These are phyloP conservation scores for Auxenochlorella pyrenoidosa DNA, from an alignment of 139 green algal genomes.

Conservation along the genomic window DNA sequence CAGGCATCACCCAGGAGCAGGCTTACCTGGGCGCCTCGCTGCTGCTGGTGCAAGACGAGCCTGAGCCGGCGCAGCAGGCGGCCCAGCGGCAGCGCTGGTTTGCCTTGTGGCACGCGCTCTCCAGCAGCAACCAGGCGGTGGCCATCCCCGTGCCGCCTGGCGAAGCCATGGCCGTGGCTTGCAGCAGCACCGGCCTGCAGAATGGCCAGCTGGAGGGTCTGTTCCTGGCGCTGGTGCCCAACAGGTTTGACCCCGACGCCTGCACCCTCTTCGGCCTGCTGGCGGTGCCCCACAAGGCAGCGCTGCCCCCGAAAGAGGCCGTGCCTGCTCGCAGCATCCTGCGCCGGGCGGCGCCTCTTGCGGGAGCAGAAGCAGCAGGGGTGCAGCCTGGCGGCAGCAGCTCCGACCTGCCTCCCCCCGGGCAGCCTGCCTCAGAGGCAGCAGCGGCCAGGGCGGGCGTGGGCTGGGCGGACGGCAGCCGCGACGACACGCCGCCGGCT, in stretches of 20 bases:
- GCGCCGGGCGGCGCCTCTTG: neutral
- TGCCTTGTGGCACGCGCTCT: neutral
- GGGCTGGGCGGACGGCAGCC: neutral
- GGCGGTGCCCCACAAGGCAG: neutral
- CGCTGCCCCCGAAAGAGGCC: neutral
- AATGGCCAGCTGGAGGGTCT: neutral
- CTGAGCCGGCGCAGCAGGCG: neutral
- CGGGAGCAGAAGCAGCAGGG: neutral
- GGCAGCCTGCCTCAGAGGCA: neutral
- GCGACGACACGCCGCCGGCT: neutral
- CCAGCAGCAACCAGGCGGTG: neutral
- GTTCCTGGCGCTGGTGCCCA: conserved; percentile 14
- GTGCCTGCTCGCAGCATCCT: neutral
- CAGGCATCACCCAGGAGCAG: neutral
- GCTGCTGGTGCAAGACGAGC: neutral
- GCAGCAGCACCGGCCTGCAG: neutral
- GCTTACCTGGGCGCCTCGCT: neutral
- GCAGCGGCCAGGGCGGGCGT: neutral
- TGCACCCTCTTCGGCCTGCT: conserved; percentile 1
- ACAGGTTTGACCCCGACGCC: neutral
- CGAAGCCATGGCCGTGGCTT: neutral
- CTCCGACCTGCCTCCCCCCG: no score
- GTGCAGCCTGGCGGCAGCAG: neutral
- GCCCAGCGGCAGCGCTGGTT: neutral
- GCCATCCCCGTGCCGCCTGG: neutral